Conservation (phyloP, 495 filamentous ascomycete species). For the Penicillium alfredii region DNA sequence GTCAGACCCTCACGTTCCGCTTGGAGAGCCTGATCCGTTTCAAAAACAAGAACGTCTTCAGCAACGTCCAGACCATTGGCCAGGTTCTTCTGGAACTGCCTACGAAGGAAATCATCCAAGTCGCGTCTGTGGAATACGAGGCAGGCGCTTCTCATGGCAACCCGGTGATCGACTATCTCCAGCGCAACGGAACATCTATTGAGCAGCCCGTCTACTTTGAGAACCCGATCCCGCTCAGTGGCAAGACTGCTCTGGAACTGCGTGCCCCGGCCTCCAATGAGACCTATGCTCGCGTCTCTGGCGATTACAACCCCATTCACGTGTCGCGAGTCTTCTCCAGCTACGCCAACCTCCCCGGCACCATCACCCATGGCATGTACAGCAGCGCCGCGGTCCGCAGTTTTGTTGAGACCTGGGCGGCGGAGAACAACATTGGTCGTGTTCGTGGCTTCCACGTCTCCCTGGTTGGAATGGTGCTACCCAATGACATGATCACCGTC, state of each 20-base stretch:
- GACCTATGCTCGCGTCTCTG: conserved; percentile 94
- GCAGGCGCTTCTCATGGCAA: conserved; percentile 88
- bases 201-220: conserved; percentile 97
- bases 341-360: conserved; percentile 91
- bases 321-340: conserved; percentile 92
- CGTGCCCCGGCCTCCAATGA: conserved; percentile 96
- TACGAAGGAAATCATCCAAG: conserved; percentile 95
- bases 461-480: conserved; percentile 95
- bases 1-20: conserved; percentile 93
- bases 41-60: conserved; percentile 92
- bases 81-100: conserved; percentile 91
- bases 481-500: conserved; percentile 89
- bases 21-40: conserved; percentile 84
- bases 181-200: conserved; percentile 85
- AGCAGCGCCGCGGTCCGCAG: conserved; percentile 95
- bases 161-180: conserved; percentile 91
- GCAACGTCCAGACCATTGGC: conserved; percentile 84
- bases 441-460: conserved; percentile 95
- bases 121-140: conserved; percentile 91
- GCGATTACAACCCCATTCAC: conserved; percentile 98
- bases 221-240: conserved; percentile 90
- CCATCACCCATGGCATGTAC: conserved; percentile 99
- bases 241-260: conserved; percentile 78
- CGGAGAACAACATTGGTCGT: conserved; percentile 95
- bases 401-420: conserved; percentile 98